Conservation (phyloP, 2,329 filamentous ascomycete species). For the Emergomyces pasteurianus region DNA sequence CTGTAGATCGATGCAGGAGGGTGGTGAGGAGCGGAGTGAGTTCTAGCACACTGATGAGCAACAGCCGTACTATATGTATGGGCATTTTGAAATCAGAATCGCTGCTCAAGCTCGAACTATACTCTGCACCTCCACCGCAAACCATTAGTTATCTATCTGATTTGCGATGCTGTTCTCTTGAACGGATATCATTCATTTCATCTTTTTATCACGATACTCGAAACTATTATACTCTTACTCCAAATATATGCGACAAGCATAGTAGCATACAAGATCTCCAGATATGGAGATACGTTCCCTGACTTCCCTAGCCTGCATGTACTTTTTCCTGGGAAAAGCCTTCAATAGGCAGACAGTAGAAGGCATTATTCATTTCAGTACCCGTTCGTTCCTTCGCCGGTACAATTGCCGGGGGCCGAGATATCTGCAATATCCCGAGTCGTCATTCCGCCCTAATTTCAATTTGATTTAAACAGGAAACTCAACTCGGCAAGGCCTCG, state of each 20-base stretch:
- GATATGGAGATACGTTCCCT: not conserved
- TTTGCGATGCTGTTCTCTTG: not conserved
- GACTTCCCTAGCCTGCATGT: not conserved
- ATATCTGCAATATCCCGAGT: not conserved
- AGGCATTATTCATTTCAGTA: not conserved
- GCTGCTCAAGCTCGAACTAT: not conserved
- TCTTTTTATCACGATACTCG: not conserved
- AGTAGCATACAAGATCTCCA: not conserved
- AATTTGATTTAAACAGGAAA: not conserved
- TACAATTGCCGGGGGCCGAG: not conserved
- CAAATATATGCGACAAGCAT: not conserved
- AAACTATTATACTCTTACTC: not conserved
- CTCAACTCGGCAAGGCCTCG: not conserved
- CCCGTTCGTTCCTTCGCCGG: not conserved
- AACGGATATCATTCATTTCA: not conserved
- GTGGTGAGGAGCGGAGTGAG: no score
- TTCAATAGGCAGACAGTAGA: not conserved
- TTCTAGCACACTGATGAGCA: not conserved
- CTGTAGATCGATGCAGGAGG: no score
- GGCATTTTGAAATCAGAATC: not conserved
- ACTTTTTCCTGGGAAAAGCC: not conserved
- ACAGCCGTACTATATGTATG: no score
- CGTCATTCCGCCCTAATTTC: not conserved
- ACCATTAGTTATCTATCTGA: not conserved
- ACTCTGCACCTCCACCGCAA: not conserved